Evolutionary conservation across 2,329 filamentous ascomycete species (phyloP), one percentile per base, ranked within the genome.

Genomic region (Zymoseptoria tritici): DNA sequence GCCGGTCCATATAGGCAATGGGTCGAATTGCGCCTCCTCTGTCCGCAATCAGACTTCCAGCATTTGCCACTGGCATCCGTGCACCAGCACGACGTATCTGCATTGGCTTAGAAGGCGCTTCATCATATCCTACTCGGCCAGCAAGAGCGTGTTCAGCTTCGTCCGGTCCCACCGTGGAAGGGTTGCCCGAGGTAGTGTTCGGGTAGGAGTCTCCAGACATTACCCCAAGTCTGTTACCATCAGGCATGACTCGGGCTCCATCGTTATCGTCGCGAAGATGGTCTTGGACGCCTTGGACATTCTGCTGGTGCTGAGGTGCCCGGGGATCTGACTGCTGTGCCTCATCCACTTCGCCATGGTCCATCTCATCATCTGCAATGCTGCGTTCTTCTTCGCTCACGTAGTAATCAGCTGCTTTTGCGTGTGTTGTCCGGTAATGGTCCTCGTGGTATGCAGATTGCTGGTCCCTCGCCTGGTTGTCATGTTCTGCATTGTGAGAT

Each of bases 171-270:
- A 51, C 52, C 11, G 55, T 59, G 19, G 65, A 58, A 20, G 59
- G 65, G 3, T 52, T 51, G 3, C 57, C 62, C 21, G 55, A 57
- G 49, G 60, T 64, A n/a, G 63, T 65, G 9, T 59, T 56, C n/a
- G 63, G 63, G 46, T 62, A 64, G 4, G 59, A 58, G 29, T 64
- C 61, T 2, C 62, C 63, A n/a, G 42, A 51, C n/a, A 65, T 52
- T 4, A 46, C 26, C 9, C 51, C 53, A 3, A 52, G 16, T n/a
- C 4, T 49, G 8, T 55, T n/a, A 26, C 50, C 49, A 13, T 52
- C 9, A 16, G 55, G 55, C 26, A 56, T 42, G 3, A 11, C 42
- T 21, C 20, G 54, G 26, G 26, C 24, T 13, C 42, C 29, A 24
- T n/a, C 21, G 24, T 16, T n/a, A n/a, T 9, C 8, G 19, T 46